Conservation (phyloP, 2,329 filamentous ascomycete species). For the Allantophomopsis lycopodina region DNA sequence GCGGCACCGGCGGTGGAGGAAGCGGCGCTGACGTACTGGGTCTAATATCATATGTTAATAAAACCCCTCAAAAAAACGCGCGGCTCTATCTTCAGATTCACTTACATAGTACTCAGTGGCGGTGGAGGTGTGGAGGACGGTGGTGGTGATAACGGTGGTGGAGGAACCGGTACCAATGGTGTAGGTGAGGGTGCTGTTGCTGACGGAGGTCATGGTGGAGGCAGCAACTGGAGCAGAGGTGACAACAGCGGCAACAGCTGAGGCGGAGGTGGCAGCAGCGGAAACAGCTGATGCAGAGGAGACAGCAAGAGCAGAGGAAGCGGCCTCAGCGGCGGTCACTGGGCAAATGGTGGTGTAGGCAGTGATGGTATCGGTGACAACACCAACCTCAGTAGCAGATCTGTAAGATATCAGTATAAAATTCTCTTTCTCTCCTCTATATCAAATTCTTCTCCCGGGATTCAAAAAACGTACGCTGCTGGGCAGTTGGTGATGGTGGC, state of each 20-base stretch:
- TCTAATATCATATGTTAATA: not conserved
- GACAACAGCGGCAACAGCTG: slow-evolving; percentile 4
- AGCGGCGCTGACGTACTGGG: slow-evolving; percentile 1
- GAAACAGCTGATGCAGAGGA: slow-evolving; percentile 16
- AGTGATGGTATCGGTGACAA: slow-evolving; percentile 25
- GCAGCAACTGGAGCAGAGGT: not conserved
- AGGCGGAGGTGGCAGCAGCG: slow-evolving; percentile 5
- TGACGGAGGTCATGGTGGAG: slow-evolving; percentile 4
- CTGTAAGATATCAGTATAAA: not conserved
- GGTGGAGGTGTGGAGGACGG: slow-evolving; percentile 24
- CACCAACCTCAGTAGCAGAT: slow-evolving; percentile 5
- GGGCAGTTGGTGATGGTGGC: slow-evolving; percentile 26
- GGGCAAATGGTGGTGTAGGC: slow-evolving; percentile 36
- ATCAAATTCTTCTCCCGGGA: slow-evolving; percentile 5
- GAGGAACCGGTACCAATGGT: slow-evolving; percentile 23
- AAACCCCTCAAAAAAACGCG: not conserved
- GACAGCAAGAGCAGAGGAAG: slow-evolving; percentile 23
- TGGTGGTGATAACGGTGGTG: slow-evolving; percentile 29
- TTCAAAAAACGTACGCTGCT: slow-evolving; percentile 10
- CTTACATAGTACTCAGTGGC: slow-evolving; percentile 4
- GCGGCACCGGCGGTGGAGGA: slow-evolving; percentile 9
- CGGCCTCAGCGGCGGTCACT: slow-evolving; percentile 22
- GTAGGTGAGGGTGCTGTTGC: slow-evolving; percentile 26
- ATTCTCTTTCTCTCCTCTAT: too few relatives aligned
- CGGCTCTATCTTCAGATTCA: slow-evolving; percentile 1